Percentiles rank a stretch among this genome's conserved stretches.
These are phyloP conservation scores for Gilbertella persicaria DNA, from an alignment of 371 early-diverging fungal species.

Conservation along the genomic window DNA sequence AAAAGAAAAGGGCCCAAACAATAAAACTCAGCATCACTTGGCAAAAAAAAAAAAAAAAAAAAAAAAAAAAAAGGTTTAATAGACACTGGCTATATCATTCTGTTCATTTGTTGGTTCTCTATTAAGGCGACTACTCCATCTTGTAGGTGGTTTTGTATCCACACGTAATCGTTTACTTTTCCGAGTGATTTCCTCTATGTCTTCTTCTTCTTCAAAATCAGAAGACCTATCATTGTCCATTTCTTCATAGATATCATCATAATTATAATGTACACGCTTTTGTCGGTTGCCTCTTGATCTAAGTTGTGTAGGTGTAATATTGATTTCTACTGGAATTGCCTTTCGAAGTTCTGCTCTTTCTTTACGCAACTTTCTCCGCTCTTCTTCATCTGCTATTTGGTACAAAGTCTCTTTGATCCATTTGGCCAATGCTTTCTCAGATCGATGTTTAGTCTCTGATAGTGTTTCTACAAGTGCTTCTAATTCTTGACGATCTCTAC, in stretches of 20 bases:
- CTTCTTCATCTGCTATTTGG: conserved; percentile 22
- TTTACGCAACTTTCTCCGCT: conserved; percentile 12
- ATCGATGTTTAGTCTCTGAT: conserved; percentile 10
- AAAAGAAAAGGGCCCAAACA: too few relatives aligned
- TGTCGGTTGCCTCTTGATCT: conserved; percentile 19
- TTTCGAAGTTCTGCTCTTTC: conserved; percentile 21
- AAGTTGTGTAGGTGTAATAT: conserved; percentile 16
- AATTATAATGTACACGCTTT: conserved; percentile 21
- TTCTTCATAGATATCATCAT: conserved; percentile 17
- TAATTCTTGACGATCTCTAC: conserved; percentile 21
- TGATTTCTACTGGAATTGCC: conserved; percentile 14
- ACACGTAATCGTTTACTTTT: not conserved
- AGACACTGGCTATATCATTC: too few relatives aligned
- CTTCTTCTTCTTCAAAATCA: conserved; percentile 17
- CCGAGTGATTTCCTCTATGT: not conserved
- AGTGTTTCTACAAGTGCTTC: conserved; percentile 14
- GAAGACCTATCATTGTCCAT: too few relatives aligned
- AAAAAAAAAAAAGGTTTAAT: too few relatives aligned
- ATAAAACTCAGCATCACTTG: too few relatives aligned
- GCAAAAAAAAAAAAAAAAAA: too few relatives aligned
- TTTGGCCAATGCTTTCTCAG: conserved; percentile 23
- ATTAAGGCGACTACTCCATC: conserved; percentile 22
- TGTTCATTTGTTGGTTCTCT: too few relatives aligned
- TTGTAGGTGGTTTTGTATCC: conserved; percentile 10
- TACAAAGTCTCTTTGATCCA: conserved; percentile 14